Evolutionary conservation across 257 asterid species (phyloP), one percentile per base, ranked within the genome.

Genomic region (Jasminum sambac): DNA sequence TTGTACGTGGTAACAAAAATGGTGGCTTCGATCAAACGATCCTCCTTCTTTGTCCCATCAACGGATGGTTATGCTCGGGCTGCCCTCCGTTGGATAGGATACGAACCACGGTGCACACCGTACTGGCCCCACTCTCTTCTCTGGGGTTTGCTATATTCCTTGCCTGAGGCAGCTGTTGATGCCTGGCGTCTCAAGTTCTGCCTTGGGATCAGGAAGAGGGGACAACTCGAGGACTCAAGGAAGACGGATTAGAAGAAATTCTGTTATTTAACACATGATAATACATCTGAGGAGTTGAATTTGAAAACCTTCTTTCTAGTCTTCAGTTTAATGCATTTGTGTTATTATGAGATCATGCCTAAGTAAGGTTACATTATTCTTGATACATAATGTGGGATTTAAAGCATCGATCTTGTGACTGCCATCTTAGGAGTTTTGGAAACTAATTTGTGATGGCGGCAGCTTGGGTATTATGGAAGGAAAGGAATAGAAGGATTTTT

Each of bases 41-140:
- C 99, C 8, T 95, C 99, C 44, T 95, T 91, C 82, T 82, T 95
- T 12, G 98, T 95, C 36, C 95, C 97, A 76, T 91, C 99, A 13
- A 78, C 98, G 1, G 96, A 89, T 37, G 92, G 86, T 26, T 91
- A 95, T 79, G 99, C 98, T 41, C 82, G 85, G 68, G 95, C 95
- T 41, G 97, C 81, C 59, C 62, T 95, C 67, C 85, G 91, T 25
- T 87, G 93, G 91, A 79, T 95, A 30, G 99, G 98, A 26, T 87
- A 95, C 44, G 98, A 91, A 37, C 98, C 99, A 2, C 92, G 96
- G 5, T 89, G 95, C 90, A 88, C 99, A 0, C 98, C 99, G 9
- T 90, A 95, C 80, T 95, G 99, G 99, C 99, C 99, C 0, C 98
- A 93, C 74, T 64, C 96, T 6, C 77, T 93, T 67, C 72, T 90